phyloP scores from a whole-genome alignment of 805 yeast genomes.

The Wickerhamomyces tratensis region DNA sequence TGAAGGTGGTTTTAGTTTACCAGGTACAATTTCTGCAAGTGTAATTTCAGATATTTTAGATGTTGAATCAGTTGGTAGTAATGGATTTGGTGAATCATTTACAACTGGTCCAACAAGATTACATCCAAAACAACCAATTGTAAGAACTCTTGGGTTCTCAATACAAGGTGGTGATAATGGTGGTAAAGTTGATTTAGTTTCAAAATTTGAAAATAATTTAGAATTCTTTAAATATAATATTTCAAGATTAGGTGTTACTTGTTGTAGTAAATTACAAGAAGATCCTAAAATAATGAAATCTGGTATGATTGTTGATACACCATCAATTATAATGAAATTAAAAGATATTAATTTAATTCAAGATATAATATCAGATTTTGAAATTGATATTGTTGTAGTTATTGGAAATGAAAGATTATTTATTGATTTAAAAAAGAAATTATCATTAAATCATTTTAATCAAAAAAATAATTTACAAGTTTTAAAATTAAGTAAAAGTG shows the following conservation, averaged over 20 bases:
- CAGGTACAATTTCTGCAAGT: constrained; percentile 80
- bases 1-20: constrained; percentile 61
- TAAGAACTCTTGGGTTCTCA: constrained; percentile 57
- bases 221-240: constrained; percentile 16
- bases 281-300: constrained; percentile 35
- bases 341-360: constrained; percentile 44
- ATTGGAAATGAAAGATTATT: constrained; percentile 68
- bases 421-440: constrained; percentile 49
- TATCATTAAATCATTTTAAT: constrained; percentile 11
- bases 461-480: constrained; percentile 22
- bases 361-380: constrained; percentile 48
- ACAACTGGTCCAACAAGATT: constrained; percentile 68
- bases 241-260: constrained; percentile 21
- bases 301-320: constrained; percentile 70
- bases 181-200: constrained; percentile 28
- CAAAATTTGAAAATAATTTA: constrained; percentile 32
- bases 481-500: constrained; percentile 58
- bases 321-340: constrained; percentile 35
- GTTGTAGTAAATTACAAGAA: constrained; percentile 35
- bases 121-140: constrained; percentile 87
- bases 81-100: constrained; percentile 68
- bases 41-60: constrained; percentile 77
- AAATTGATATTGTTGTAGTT: constrained; percentile 49
- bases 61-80: constrained; percentile 33
- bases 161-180: constrained; percentile 10